These are phyloP conservation scores for Nothophytophthora sp. DNA, from an alignment of 352 stramenopile species.

Conservation along the genomic window DNA sequence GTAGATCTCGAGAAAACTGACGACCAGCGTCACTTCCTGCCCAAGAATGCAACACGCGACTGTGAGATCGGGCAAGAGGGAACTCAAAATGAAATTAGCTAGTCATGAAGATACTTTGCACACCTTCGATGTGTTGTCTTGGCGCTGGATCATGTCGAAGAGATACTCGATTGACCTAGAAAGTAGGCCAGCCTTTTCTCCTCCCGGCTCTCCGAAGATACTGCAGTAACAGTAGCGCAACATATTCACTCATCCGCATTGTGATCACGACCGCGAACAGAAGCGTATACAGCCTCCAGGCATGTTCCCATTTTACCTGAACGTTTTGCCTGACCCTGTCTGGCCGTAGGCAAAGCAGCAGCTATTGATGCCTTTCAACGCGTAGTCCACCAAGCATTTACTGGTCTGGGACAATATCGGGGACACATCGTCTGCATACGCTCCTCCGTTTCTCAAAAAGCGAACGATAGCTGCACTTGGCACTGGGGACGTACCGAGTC, in stretches of 20 bases:
- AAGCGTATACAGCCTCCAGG: neutral
- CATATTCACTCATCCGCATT: neutral
- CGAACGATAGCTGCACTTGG: neutral
- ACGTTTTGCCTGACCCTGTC: conserved; percentile 85
- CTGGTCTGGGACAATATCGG: conserved; percentile 49
- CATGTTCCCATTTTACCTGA: conserved; percentile 58
- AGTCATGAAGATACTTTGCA: neutral
- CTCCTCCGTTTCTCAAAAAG: neutral
- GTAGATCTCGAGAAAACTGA: conserved; percentile 95
- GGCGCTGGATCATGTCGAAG: conserved; percentile 81
- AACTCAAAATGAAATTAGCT: neutral
- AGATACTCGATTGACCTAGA: conserved; percentile 90
- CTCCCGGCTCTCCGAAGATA: conserved; percentile 87
- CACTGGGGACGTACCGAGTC: conserved; percentile 49
- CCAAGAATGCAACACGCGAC: neutral
- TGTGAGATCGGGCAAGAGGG: neutral
- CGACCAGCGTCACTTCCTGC: conserved; percentile 80
- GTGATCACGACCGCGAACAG: neutral
- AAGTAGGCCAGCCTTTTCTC: conserved; percentile 86
- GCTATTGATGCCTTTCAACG: conserved; percentile 92
- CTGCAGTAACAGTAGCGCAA: conserved; percentile 15
- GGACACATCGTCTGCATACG: neutral
- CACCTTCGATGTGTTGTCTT: conserved; percentile 63
- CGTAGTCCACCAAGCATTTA: conserved; percentile 89
- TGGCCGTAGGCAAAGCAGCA: conserved; percentile 94